Conservation (phyloP, 2,329 filamentous ascomycete species). For the Apiospora kogelbergensis region DNA sequence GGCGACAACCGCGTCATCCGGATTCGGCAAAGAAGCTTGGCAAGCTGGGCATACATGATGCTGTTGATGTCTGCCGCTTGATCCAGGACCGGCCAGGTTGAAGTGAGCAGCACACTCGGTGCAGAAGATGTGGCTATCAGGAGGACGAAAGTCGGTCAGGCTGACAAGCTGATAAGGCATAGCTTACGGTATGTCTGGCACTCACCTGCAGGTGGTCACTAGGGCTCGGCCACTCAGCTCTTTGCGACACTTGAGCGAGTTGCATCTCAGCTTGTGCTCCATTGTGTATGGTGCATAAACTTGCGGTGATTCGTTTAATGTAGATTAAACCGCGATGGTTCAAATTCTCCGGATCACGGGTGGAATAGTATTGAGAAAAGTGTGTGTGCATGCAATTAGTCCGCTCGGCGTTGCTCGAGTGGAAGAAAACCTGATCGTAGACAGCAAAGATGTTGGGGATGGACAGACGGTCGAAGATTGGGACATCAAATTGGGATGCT, state of each 20-base stretch:
- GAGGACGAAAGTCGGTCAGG: background rate
- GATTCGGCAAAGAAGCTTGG: conserved; percentile 62
- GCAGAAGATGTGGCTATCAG: conserved; percentile 79
- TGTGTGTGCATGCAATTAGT: background rate
- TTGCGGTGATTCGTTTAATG: background rate
- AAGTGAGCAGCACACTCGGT: conserved; percentile 66
- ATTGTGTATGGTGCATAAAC: conserved; percentile 41
- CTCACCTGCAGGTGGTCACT: conserved; percentile 84
- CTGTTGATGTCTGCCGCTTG: conserved; percentile 46
- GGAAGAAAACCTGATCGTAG: background rate
- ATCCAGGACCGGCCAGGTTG: conserved; percentile 54
- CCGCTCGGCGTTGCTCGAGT: background rate
- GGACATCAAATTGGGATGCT: background rate
- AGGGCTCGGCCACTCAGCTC: conserved; percentile 71
- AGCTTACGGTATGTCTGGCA: too few relatives aligned
- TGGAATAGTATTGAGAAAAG: background rate
- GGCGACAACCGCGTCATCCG: conserved; percentile 72
- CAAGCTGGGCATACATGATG: conserved; percentile 73
- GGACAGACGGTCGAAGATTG: background rate
- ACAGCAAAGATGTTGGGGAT: too few relatives aligned
- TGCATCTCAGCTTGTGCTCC: conserved; percentile 78
- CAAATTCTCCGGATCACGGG: background rate
- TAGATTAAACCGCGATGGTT: background rate
- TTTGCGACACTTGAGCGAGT: conserved; percentile 72
- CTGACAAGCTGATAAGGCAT: background rate